These are phyloP conservation scores for Mycena capillaripes DNA, from an alignment of 768 basidiomycete genomes.

Conservation along the genomic window DNA sequence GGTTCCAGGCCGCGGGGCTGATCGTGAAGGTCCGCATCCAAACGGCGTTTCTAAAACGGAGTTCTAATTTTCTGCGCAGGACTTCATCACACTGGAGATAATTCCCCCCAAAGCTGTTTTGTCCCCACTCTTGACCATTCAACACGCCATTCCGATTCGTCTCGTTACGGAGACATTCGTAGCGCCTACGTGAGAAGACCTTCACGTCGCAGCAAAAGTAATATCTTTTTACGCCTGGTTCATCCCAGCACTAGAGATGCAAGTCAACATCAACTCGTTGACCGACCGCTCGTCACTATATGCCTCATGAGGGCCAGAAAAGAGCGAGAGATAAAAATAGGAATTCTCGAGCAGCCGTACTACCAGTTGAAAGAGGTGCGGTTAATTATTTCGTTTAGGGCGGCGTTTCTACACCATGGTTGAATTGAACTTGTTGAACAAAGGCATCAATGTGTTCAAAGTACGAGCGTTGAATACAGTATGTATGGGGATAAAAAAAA, in stretches of 20 bases:
- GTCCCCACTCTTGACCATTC: conserved; percentile 11
- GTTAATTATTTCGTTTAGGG: too few relatives aligned
- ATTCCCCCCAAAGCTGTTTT: background rate
- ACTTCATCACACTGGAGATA: conserved; percentile 21
- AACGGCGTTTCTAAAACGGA: background rate
- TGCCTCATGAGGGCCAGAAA: too few relatives aligned
- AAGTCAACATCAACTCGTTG: background rate
- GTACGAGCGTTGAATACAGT: too few relatives aligned
- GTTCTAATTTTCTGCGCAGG: conserved; percentile 10
- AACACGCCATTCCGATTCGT: conserved; percentile 27
- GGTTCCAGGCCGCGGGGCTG: conserved; percentile 23
- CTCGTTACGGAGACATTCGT: conserved; percentile 28
- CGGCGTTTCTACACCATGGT: too few relatives aligned
- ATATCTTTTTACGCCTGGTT: background rate
- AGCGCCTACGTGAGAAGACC: background rate
- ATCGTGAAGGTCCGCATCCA: conserved; percentile 12
- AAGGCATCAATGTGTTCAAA: too few relatives aligned
- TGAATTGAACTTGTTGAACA: too few relatives aligned
- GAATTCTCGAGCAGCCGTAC: too few relatives aligned
- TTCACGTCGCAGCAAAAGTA: background rate
- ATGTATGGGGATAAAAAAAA: too few relatives aligned
- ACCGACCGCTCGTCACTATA: too few relatives aligned
- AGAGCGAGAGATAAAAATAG: too few relatives aligned
- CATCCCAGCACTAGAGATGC: background rate
- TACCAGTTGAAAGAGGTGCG: too few relatives aligned